Evolutionary conservation across 352 stramenopile genomes (phyloP), one percentile per base, ranked within the genome.

Genomic region (Phytophthora syringae): DNA sequence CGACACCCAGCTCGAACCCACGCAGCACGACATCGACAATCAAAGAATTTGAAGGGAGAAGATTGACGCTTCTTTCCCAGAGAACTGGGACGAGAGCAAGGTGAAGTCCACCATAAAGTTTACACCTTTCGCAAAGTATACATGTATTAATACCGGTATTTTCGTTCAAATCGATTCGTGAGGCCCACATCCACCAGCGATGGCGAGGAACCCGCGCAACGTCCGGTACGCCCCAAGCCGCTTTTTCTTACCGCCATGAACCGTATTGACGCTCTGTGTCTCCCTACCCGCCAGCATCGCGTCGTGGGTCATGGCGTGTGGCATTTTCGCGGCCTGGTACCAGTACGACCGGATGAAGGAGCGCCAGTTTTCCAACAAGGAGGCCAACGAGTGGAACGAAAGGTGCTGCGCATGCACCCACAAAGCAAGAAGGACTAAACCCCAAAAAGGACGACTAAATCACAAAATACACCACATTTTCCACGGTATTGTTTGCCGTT

Each of bases 281-380:
- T 24, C 15, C 32, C 7, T 48, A 21, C 3, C 37, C 13, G 2
- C 18, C 36, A 89, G 82, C 32, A 84, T 91, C 34, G 66, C 74
- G 9, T 78, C 77, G 20, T 91, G 82, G 82, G 58, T 76, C 18
- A 60, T 86, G 45, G 80, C 82, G 4, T 49, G 74, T 22, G 71
- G 69, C 6, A 67, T 77, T 34, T 73, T 74, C 40, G 59, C 50
- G 1, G 75, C 60, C 32, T 89, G 80, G 79, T 86, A 84, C 70
- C 60, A 81, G 51, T 77, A 89, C 53, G 82, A 91, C 55, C 52
- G 70, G 42, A 80, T 80, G 79, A 80, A 82, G 58, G 76, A 75
- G 56, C 76, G 76, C 53, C 73, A 85, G 65, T 91, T 90, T 61
- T 76, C 77, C 15, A 57, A 56, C 15, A 49, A 57, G 18, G 82